Evolutionary conservation across 2,329 filamentous ascomycete genomes (phyloP).

Genomic region (Fusarium sp.): DNA sequence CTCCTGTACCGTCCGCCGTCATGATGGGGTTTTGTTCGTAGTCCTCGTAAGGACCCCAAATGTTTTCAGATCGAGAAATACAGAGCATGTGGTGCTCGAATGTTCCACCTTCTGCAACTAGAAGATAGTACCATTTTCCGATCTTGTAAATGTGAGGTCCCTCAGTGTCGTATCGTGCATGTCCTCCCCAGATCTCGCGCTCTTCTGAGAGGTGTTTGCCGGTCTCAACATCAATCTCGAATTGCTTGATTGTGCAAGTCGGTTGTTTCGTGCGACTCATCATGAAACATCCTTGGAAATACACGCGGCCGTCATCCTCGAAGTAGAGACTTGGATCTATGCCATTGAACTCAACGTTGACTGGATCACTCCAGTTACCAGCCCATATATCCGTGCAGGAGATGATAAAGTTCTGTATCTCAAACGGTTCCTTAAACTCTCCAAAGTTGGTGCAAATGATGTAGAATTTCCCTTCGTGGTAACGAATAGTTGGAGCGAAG

Average conservation of each 20-base stretch:
- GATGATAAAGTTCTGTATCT: constrained; percentile 46
- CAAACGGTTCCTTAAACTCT: not conserved
- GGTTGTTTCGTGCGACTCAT: constrained; percentile 19
- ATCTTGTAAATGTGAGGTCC: constrained; percentile 61
- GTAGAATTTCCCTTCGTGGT: constrained; percentile 46
- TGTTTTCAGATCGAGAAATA: constrained; percentile 39
- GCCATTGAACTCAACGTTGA: constrained; percentile 57
- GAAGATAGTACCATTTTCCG: constrained; percentile 60
- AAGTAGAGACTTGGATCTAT: constrained; percentile 63
- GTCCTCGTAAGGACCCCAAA: constrained; percentile 52
- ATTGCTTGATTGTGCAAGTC: constrained; percentile 45
- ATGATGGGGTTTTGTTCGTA: constrained; percentile 54
- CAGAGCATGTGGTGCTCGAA: constrained; percentile 49
- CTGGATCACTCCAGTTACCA: constrained; percentile 50
- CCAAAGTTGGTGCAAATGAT: constrained; percentile 49
- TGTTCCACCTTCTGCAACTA: constrained; percentile 62
- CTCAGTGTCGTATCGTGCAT: constrained; percentile 45
- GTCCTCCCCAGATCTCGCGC: constrained; percentile 35
- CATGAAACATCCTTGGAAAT: constrained; percentile 45
- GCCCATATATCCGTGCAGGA: constrained; percentile 45
- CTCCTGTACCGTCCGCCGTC: constrained; percentile 43
- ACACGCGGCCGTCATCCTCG: constrained; percentile 54
- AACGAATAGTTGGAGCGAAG: constrained; percentile 47
- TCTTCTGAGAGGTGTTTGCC: constrained; percentile 42
- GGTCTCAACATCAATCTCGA: constrained; percentile 43